Conservation (phyloP, 768 basidiomycete genomes). For the Paxillus ammoniavirescens region DNA sequence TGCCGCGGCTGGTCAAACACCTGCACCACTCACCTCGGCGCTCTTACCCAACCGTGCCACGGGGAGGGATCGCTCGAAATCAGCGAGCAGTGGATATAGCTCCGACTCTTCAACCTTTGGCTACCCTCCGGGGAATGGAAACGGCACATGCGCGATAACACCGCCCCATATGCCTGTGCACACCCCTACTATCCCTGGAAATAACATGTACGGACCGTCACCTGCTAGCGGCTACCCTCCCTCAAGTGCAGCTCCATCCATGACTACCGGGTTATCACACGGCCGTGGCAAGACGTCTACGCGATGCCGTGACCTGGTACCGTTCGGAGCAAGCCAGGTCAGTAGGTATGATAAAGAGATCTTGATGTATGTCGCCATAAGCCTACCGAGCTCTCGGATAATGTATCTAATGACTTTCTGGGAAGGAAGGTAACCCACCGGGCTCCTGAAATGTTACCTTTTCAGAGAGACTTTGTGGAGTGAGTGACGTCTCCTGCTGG, state of each 20-base stretch:
- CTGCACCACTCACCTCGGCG: not conserved
- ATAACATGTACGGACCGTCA: not conserved
- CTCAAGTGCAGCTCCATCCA: not conserved
- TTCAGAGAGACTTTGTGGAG: not conserved
- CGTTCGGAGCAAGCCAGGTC: not conserved
- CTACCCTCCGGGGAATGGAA: not conserved
- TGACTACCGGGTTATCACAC: not conserved
- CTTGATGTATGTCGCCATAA: not conserved
- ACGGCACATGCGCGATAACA: not conserved
- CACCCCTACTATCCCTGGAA: not conserved
- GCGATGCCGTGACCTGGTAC: not conserved
- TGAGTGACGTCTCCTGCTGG: not conserved
- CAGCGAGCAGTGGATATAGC: not conserved
- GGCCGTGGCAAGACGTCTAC: not conserved
- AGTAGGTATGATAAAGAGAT: not conserved
- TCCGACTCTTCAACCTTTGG: not conserved
- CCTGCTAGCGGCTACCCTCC: not conserved
- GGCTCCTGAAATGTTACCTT: not conserved
- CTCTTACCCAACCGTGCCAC: not conserved
- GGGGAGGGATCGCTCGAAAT: not conserved
- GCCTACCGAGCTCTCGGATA: not conserved
- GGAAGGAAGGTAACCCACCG: not conserved
- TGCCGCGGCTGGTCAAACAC: not conserved
- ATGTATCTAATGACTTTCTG: not conserved
- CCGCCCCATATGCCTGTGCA: not conserved